Evolutionary conservation across 805 yeast genomes (phyloP).

Genomic region (Torulaspora microellipsoides): DNA sequence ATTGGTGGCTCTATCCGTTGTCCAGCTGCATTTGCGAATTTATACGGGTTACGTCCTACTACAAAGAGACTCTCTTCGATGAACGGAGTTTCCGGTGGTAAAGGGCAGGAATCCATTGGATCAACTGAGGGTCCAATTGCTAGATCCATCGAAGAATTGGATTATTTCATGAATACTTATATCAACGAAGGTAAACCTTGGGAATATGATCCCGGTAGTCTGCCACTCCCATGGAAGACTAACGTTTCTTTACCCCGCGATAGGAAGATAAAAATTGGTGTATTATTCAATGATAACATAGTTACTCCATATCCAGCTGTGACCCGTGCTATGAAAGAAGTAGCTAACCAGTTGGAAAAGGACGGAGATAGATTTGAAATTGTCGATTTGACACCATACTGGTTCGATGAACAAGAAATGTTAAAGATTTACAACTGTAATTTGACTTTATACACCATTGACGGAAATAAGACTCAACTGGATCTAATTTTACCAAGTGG

Average conservation of each 20-base stretch:
- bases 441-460: slow-evolving; percentile 49
- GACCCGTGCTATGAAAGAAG: slow-evolving; percentile 48
- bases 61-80: slow-evolving; percentile 46
- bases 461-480: slow-evolving; percentile 60
- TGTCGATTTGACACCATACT: slow-evolving; percentile 37
- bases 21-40: slow-evolving; percentile 63
- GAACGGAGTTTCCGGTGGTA: slow-evolving; percentile 47
- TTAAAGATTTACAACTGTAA: slow-evolving; percentile 15
- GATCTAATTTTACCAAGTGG: slow-evolving; percentile 54
- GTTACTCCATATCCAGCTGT: slow-evolving; percentile 68
- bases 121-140: slow-evolving; percentile 69
- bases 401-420: slow-evolving; percentile 27
- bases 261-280: slow-evolving; percentile 50
- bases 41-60: slow-evolving; percentile 61
- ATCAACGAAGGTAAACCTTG: slow-evolving; percentile 64
- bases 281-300: slow-evolving; percentile 58
- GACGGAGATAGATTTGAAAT: slow-evolving; percentile 54
- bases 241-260: slow-evolving; percentile 31
- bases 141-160: slow-evolving; percentile 60
- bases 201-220: slow-evolving; percentile 39
- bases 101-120: slow-evolving; percentile 61
- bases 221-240: slow-evolving; percentile 40
- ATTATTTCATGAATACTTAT: slow-evolving; percentile 59
- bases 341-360: slow-evolving; percentile 48
- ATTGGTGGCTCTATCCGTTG: slow-evolving; percentile 68